Evolutionary conservation across 306 rosid species (phyloP), one percentile per base, ranked within the genome.

Genomic region (Begonia loranthoides): DNA sequence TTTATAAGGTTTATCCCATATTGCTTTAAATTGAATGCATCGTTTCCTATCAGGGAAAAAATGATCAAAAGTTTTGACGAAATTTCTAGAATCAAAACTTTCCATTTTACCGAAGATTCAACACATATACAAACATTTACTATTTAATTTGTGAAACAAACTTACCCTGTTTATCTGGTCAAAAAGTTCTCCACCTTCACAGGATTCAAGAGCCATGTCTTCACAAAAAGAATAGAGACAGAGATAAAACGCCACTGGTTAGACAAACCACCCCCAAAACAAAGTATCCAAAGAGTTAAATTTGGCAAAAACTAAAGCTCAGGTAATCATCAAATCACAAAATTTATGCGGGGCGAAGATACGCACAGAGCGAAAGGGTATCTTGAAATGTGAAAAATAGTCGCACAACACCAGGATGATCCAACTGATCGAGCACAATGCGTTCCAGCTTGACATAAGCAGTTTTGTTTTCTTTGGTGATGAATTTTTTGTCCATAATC

Each of bases 141-240:
- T 28, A 28, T 28, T 28, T 28, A 28, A 8, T 59, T 34, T 15
- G 24, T 41, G 40, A 40, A 15, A 45, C 49, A 59, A 61, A 70
- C 95, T 80, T 77, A 92, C 99, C 93, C 96, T 84, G 65, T 82
- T 81, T 73, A 92, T 92, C 74, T 87, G 99, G 70, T 92, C 99
- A 76, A 92, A 92, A 64, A 92, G 99, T 52, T 92, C 99, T 67
- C 99, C 99, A 39, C 99, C 99, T 79, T 92, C 99, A 64, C 99
- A 92, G 63, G 99, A 92, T 64, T 92, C 99, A 65, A 92, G 88
- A 55, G 96, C 99, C 99, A 92, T 92, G 66, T 92, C 99, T 92
- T 76, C 80, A 65, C 48, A 24, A 44, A 72, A 67, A 40, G 59
- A 17, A 59, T 45, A 74, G 12, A 48, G 46, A 47, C 47, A 43